Base-by-base conservation (phyloP, 371 early-diverging fungal species). In the Syncephalastrum racemosum region DNA sequence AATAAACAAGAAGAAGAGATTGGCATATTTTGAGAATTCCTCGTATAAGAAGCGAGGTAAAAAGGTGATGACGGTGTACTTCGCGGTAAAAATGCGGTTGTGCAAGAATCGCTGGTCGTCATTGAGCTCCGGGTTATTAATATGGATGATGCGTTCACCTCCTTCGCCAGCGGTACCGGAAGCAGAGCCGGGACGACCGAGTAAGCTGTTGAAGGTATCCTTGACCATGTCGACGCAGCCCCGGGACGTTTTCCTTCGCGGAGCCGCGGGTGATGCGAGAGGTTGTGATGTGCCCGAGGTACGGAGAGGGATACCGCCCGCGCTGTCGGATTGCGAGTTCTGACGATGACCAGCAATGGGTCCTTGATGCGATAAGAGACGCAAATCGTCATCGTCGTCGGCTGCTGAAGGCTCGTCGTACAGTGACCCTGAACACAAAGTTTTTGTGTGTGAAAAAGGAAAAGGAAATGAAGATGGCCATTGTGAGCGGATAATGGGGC, bases 11-110 rank as follows among this genome's bases (percentile, higher is more conserved):
- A 98, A 98, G 72, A 96, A 98, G 24, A 98, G 59, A 75, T 98
- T 98, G 56, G 94, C 93, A 66, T 92, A 90, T 72, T 95, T 96
- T 31, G 92, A 91, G 59, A 96, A 92, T 73, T 98, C 96, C 69
- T 94, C 95, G 49, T 86, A 91, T 31, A 97, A 71, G 68, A 97
- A 95, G 69, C 92, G 89, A 53, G 95, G 94, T 53, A 98, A 59
- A 66, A 98, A 98, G n/a, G 90, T 90, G 40, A 87, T 47, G 50
- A 83, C 44, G 50, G 90, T 95, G 77, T 98, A 97, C 77, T 94
- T 96, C 23, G 94, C 89, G 4, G 96, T 94, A 40, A 88, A 90
- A 48, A 94, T 85, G 51, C 85, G 80, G 68, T 94, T 94, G 70
- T 89, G 90, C 16, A 93, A 66, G 62, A 86, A 97, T 66, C 87